Percentiles rank a stretch among this genome's conserved stretches.
Conservation (phyloP, 1,284 basidiomycete species). For the Laetiporus sulphureus region DNA sequence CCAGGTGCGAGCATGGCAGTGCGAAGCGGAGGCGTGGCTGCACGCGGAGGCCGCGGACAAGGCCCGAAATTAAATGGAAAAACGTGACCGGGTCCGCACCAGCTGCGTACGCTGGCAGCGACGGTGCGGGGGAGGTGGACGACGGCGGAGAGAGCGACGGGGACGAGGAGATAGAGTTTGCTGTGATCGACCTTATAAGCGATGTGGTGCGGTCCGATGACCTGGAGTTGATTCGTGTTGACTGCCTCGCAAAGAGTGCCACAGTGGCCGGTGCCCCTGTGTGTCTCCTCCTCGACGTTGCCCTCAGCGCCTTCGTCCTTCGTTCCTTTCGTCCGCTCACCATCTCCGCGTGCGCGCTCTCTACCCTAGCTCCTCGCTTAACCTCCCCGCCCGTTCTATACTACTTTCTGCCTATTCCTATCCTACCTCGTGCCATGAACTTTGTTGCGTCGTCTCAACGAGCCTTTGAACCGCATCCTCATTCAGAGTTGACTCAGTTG, state of each 20-base stretch:
- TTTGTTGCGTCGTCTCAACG: slow-evolving; percentile 35
- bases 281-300: slow-evolving; percentile 8
- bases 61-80: too few species aligned
- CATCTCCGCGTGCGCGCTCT: slow-evolving; percentile 7
- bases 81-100: background rate
- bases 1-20: too few species aligned
- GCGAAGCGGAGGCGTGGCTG: too few species aligned
- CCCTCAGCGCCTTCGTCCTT: slow-evolving; percentile 8
- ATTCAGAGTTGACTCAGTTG: slow-evolving; percentile 23
- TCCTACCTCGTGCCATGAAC: slow-evolving; percentile 30
- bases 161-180: slow-evolving; percentile 15
- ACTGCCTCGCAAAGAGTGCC: slow-evolving; percentile 15
- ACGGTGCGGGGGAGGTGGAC: background rate
- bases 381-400: slow-evolving; percentile 12
- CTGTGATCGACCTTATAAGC: slow-evolving; percentile 17
- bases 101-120: background rate
- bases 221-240: slow-evolving; percentile 12
- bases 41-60: too few species aligned
- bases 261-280: slow-evolving; percentile 22
- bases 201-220: slow-evolving; percentile 17
- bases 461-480: slow-evolving; percentile 28
- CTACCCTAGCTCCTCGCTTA: slow-evolving; percentile 20
- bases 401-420: slow-evolving; percentile 19
- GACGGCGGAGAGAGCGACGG: background rate
- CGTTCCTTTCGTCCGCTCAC: slow-evolving; percentile 9